Base-by-base conservation (phyloP, 164 flowering plant genomes). In the Platanus orientalis region DNA sequence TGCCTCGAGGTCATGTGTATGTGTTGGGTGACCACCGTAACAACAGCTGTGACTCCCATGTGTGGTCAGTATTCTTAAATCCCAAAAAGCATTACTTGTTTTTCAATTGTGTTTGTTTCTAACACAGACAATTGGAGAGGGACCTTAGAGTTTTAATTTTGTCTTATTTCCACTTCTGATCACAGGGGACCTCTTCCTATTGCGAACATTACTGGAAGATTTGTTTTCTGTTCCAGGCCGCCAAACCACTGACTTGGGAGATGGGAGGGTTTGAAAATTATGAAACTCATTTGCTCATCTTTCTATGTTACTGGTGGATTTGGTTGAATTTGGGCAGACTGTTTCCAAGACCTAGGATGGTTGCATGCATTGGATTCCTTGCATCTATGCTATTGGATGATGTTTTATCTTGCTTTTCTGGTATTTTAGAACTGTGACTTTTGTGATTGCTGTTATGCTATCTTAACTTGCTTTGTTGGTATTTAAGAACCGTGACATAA, bases 11-110 rank as follows among this genome's bases (percentile, higher is more conserved):
- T 28, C 73, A 75, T 77, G 84, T 84, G 21, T 84, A 39, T 60
- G 86, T 84, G 57, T 34, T 84, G 78, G 89, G 89, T 14, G 89
- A 84, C 73, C 79, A 84, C 56, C 83, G 86, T 1, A 80, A 84
- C 57, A 76, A 74, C 54, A 84, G 86, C 74, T 79, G 30, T 19
- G 86, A 84, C 57, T 84, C 86, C 48, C 84, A 74, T 68, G 51
- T 54, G 34, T 84, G 89, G 88, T 84, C 7, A 72, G 73, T 61
- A 62, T 50, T 23, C 30, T 27, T 11, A 28, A 0, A 2, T 21
- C 40, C 24, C n/a, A 23, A 12, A 1, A 39, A 12, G 10, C 20
- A 39, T 2, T n/a, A 17, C 6, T 42, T 29, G 21, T 54, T 36
- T 16, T 30, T 48, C 27, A 29, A 29, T 45, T 57, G 21, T 51